Conservation (phyloP, 1,139 yeast species). For the Debaryomycetaceae sp. region DNA sequence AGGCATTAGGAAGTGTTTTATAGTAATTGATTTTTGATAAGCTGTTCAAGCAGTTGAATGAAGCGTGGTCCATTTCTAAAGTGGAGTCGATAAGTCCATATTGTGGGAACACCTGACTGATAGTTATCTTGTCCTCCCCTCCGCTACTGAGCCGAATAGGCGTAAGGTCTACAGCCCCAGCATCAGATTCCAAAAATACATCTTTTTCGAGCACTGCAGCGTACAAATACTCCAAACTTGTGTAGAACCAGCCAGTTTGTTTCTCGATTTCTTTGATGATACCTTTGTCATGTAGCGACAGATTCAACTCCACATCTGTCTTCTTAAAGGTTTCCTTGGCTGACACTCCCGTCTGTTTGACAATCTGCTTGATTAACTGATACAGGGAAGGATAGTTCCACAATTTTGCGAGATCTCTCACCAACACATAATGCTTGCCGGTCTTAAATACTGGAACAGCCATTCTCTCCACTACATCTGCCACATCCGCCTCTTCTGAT, state of each 20-base stretch:
- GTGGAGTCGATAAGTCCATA: slow-evolving; percentile 33
- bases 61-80: slow-evolving; percentile 29
- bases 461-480: slow-evolving; percentile 2
- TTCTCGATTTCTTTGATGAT: slow-evolving; percentile 20
- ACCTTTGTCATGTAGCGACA: slow-evolving; percentile 14
- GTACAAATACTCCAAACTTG: slow-evolving; percentile 21
- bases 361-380: slow-evolving; percentile 30
- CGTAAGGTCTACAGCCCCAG: slow-evolving; percentile 1
- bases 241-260: slow-evolving; percentile 23
- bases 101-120: slow-evolving; percentile 42
- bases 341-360: slow-evolving; percentile 18
- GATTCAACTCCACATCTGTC: slow-evolving; percentile 21
- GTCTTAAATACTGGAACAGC: slow-evolving; percentile 5
- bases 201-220: slow-evolving; percentile 11
- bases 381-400: slow-evolving; percentile 46
- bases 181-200: slow-evolving; percentile 1
- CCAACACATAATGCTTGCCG: slow-evolving; percentile 19
- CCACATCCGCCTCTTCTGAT: slow-evolving; percentile 1
- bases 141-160: neutral
- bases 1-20: slow-evolving; percentile 16
- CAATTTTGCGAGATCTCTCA: slow-evolving; percentile 29
- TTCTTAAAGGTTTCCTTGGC: slow-evolving; percentile 17
- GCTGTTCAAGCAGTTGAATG: slow-evolving; percentile 34
- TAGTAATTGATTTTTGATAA: slow-evolving; percentile 37
- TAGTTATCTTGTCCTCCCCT: slow-evolving; percentile 19